These are phyloP conservation scores for Eucalyptus microcorys DNA, from an alignment of 345 rosid species.

Conservation along the genomic window DNA sequence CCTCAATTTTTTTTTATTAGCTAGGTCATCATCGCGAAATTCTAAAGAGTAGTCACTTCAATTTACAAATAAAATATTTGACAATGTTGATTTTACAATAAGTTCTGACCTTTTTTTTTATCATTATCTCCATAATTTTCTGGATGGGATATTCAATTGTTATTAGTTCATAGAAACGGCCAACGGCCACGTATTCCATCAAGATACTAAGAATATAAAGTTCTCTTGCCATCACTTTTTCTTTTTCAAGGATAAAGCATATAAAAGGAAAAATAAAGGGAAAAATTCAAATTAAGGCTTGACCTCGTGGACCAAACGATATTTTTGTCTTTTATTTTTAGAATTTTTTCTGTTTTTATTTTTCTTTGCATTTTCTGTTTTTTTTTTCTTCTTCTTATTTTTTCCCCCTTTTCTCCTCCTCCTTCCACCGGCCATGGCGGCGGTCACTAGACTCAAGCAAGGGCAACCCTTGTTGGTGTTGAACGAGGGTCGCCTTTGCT, in stretches of 20 bases:
- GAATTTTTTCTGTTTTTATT: accelerated
- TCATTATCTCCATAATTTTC: background rate
- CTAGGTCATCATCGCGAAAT: background rate
- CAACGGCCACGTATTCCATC: too few species aligned
- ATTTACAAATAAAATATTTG: too few species aligned
- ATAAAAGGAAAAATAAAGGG: too few species aligned
- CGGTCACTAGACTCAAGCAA: accelerated
- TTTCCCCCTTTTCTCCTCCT: too few species aligned
- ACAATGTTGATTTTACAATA: background rate
- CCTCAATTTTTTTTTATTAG: background rate
- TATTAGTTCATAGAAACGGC: background rate
- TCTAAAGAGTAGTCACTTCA: background rate
- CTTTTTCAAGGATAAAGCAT: too few species aligned
- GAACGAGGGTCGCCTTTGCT: accelerated
- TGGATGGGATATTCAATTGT: background rate
- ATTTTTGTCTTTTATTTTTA: too few species aligned
- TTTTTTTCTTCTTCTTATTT: accelerated
- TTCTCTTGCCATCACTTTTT: too few species aligned
- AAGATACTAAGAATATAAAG: too few species aligned
- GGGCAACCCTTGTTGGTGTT: too few species aligned
- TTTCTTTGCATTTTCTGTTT: too few species aligned
- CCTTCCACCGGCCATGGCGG: accelerated
- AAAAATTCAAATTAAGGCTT: accelerated
- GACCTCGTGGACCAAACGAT: accelerated
- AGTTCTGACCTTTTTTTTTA: too few species aligned